Conservation (phyloP, 2,329 filamentous ascomycete species). For the Arthrobotrys entomopaga region DNA sequence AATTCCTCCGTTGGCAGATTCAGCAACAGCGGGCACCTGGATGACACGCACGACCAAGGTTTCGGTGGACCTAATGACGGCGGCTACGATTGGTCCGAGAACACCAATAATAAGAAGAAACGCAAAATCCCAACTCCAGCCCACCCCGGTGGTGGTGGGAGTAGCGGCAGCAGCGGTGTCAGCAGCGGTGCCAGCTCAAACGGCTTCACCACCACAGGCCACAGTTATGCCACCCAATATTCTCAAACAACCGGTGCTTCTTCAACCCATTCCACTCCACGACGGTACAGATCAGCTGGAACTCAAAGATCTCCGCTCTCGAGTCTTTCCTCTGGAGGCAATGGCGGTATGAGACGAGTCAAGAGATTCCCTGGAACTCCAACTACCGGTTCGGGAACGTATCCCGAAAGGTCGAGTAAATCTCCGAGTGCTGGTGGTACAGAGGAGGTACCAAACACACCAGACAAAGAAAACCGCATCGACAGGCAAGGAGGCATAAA, state of each 20-base stretch:
- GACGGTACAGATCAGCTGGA: conserved; percentile 56
- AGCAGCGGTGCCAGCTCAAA: conserved; percentile 55
- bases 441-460: conserved; percentile 40
- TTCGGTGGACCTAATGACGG: conserved; percentile 69
- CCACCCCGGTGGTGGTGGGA: conserved; percentile 66
- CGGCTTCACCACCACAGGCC: conserved; percentile 45
- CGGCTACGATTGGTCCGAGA: conserved; percentile 96
- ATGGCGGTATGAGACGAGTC: conserved; percentile 37
- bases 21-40: conserved; percentile 56
- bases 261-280: conserved; percentile 57
- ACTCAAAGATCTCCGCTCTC: conserved; percentile 59
- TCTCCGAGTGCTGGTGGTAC: conserved; percentile 37
- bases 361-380: conserved; percentile 47
- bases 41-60: conserved; percentile 50
- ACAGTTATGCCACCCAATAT: conserved; percentile 46
- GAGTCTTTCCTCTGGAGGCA: conserved; percentile 33
- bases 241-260: conserved; percentile 50
- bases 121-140: conserved; percentile 94
- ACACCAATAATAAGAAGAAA: conserved; percentile 99
- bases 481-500: conserved; percentile 39
- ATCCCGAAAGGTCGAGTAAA: conserved; percentile 24
- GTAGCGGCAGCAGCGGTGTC: too few species aligned
- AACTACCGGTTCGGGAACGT: conserved; percentile 18
- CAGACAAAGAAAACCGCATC: conserved; percentile 51
- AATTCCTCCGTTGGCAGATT: conserved; percentile 59